Evolutionary conservation across 106 monocot species (phyloP), one percentile per base, ranked within the genome.

Genomic region (Apostasia shenzhenica): DNA sequence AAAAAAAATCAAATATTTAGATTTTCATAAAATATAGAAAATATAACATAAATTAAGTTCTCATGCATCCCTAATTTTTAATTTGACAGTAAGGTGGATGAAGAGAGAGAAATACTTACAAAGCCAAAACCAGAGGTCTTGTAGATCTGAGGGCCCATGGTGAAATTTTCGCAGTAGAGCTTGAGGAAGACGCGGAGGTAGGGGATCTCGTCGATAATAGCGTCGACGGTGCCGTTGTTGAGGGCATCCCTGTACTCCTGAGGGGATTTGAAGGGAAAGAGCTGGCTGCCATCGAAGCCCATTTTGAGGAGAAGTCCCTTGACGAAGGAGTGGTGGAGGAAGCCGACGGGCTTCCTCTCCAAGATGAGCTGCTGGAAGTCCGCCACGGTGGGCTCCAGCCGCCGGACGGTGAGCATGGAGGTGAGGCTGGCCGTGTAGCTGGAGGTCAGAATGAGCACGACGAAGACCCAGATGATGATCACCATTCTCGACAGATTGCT

Each of bases 351-450:
- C 47, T 68, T 40, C 41, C 68, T 7, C 1, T 13, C 54, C 45
- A 39, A 50, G 39, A 76, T 55, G 54, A 72, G 76, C n/a, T 76
- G 48, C 6, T 54, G 41, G 1, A 72, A 46, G 42, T 76, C 72
- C 0, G 76, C 38, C 0, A 72, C 44, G 5, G 57, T 48, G 2
- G 81, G 72, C 39, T 61, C 41, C 13, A 76, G 65, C 58, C 65
- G 75, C 48, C 57, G 67, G 43, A 82, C 82, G 41, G 82, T 82
- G 3, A 78, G 67, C 75, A 83, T 83, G 0, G 79, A 79, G 1
- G 79, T 76, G 43, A 83, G 61, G 64, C 66, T 83, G 0, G 83
- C 79, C 1, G 83, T 83, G 67, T 83, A 83, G 5, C 76, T 83
- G 4, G 71, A 72, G 8, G 67, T 67, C 37, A 83, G 51, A 46